Percentiles rank a stretch among this genome's conserved stretches.
Evolutionary conservation across 768 basidiomycete genomes (phyloP).

Genomic region (Termitomyces sp.): DNA sequence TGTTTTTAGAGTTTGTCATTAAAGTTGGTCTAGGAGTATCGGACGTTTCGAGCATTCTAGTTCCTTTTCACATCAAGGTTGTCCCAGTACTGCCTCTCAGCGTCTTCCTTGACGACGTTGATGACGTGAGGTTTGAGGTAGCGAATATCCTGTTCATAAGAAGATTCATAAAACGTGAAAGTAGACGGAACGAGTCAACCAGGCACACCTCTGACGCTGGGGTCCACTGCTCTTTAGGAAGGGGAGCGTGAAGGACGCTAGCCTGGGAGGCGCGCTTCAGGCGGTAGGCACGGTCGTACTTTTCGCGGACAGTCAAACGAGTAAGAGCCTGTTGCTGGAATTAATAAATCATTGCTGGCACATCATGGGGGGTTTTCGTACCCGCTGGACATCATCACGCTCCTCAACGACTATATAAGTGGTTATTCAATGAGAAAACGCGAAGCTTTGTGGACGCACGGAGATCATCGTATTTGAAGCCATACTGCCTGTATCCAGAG

Average conservation of each 20-base stretch:
- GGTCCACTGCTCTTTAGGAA: slow-evolving; percentile 83
- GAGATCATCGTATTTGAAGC: slow-evolving; percentile 94
- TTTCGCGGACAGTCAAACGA: slow-evolving; percentile 76
- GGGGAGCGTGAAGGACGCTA: slow-evolving; percentile 72
- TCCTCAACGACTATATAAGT: slow-evolving; percentile 68
- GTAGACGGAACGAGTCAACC: background rate
- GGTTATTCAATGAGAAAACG: slow-evolving; percentile 10
- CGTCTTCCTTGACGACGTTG: slow-evolving; percentile 70
- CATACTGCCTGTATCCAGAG: slow-evolving; percentile 82
- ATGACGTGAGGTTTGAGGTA: slow-evolving; percentile 82
- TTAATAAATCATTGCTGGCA: slow-evolving; percentile 3
- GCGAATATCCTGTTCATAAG: slow-evolving; percentile 67
- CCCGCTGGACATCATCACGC: slow-evolving; percentile 74
- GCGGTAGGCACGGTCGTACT: slow-evolving; percentile 90
- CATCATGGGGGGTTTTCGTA: slow-evolving; percentile 29
- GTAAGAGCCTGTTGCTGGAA: slow-evolving; percentile 61
- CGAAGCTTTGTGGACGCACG: slow-evolving; percentile 47
- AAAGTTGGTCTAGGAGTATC: slow-evolving; percentile 4
- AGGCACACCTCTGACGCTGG: slow-evolving; percentile 67
- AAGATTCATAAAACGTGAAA: slow-evolving; percentile 11
- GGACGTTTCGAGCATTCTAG: slow-evolving; percentile 33
- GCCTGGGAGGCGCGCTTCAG: slow-evolving; percentile 81
- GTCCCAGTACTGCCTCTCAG: slow-evolving; percentile 83
- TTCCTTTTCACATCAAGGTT: slow-evolving; percentile 68
- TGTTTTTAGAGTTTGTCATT: slow-evolving; percentile 4